Percentiles rank a stretch among this genome's conserved stretches.
Evolutionary conservation across 345 rosid species (phyloP).

Genomic region (Durio zibethinus): DNA sequence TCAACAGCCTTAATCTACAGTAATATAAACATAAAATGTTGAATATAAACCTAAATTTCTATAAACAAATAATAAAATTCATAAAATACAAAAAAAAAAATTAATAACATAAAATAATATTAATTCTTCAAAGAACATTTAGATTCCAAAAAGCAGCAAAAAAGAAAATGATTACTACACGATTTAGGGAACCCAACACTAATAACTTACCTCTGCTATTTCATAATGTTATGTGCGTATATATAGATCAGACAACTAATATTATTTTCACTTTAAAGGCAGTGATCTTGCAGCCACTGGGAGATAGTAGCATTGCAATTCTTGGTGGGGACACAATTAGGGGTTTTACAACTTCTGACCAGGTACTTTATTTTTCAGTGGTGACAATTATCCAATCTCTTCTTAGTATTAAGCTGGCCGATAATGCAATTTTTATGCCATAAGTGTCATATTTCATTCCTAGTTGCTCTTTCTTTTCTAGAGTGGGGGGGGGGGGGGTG

Average conservation of each 20-base stretch:
- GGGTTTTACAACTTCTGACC: slow-evolving; percentile 87
- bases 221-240: neutral
- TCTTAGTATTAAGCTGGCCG: neutral
- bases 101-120: too few species aligned
- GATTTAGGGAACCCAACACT: too few species aligned
- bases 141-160: too few species aligned
- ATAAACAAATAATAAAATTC: too few species aligned
- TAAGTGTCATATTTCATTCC: neutral
- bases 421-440: neutral
- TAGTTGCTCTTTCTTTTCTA: neutral
- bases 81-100: too few species aligned
- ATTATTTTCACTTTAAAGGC: slow-evolving; percentile 44
- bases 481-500: too few species aligned
- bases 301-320: slow-evolving; percentile 64
- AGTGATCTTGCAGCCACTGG: slow-evolving; percentile 90
- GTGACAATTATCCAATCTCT: neutral
- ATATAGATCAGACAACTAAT: neutral
- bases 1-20: too few species aligned
- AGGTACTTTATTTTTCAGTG: slow-evolving; percentile 38
- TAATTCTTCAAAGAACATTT: too few species aligned
- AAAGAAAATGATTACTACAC: neutral
- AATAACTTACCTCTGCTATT: neutral
- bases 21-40: too few species aligned
- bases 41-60: too few species aligned
- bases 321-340: slow-evolving; percentile 90